A percentile compares a stretch with the other conserved stretches of the same genome.
Conservation (phyloP, 345 rosid genomes). For the Arabis hirsuta region DNA sequence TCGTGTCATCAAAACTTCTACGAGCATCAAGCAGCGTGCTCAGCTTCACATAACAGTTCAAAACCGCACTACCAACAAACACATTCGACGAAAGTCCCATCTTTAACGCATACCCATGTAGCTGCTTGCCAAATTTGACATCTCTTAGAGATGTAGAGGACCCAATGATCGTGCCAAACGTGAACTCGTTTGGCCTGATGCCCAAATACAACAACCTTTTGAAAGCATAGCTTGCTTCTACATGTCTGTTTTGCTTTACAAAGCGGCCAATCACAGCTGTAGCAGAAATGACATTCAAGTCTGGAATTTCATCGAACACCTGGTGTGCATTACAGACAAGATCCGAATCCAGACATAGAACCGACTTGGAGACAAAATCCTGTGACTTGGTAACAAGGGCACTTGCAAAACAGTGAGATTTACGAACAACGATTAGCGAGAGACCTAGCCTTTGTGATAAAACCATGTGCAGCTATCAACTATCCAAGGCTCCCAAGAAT, state of each 20-base stretch:
- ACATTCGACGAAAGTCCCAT: slow-evolving; percentile 67
- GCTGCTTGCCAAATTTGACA: slow-evolving; percentile 57
- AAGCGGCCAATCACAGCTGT: slow-evolving; percentile 59
- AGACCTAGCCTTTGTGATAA: slow-evolving; percentile 18
- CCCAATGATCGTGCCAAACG: slow-evolving; percentile 67
- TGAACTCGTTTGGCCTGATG: slow-evolving; percentile 74
- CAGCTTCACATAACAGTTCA: slow-evolving; percentile 67
- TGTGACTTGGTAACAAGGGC: slow-evolving; percentile 30
- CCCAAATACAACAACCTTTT: slow-evolving; percentile 52
- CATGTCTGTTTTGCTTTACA: slow-evolving; percentile 48
- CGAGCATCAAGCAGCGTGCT: slow-evolving; percentile 58
- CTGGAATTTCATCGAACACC: slow-evolving; percentile 62
- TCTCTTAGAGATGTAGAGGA: slow-evolving; percentile 54
- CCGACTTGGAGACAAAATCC: background rate
- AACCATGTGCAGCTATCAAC: slow-evolving; percentile 28
- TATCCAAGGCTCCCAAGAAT: background rate
- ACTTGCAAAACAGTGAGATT: slow-evolving; percentile 23
- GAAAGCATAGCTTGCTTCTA: slow-evolving; percentile 57
- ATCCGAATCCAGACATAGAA: background rate
- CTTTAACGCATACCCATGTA: slow-evolving; percentile 64
- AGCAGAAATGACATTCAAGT: slow-evolving; percentile 57
- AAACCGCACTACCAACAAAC: slow-evolving; percentile 70
- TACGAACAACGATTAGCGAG: background rate
- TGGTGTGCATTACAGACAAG: slow-evolving; percentile 32
- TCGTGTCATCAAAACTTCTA: slow-evolving; percentile 61